Evolutionary conservation across 768 basidiomycete genomes (phyloP), one percentile per base, ranked within the genome.

Genomic region (Mycena belliarum): DNA sequence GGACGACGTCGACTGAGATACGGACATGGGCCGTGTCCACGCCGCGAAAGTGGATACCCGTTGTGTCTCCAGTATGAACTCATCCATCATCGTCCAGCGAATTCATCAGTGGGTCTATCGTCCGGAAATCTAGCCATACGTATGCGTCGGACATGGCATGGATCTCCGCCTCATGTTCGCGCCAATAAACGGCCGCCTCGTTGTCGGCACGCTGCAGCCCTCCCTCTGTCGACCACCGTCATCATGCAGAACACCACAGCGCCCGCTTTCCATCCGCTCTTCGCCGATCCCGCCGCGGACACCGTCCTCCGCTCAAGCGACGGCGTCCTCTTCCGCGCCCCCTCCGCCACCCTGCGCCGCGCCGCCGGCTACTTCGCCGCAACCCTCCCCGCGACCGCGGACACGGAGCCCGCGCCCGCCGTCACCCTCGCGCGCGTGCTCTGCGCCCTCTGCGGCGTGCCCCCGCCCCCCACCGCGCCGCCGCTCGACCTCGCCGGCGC

Each of bases 271-370:
- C 58, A 60, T 43, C 51, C 59, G 3, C 52, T 55, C 20, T 64
- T 60, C 55, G 12, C 7, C 25, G 67, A 51, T 33, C 72, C 76
- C 44, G 72, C 60, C 10, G 70, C 72, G 10, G 74, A 75, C 25
- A 79, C 68, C 23, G 70, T 66, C 41, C 69, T 69, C 53, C 78
- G 75, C 50, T 76, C 70, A 6, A 66, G 64, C 24, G 79, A 63
- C 3, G 74, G 69, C 18, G 75, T 75, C 33, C 79, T 75, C 23
- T 69, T 69, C 16, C 65, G 64, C 12, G 68, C 76, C 8, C 77
- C 76, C 11, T 74, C 66, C 23, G 65, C 65, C 18, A 72, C 72
- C 6, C 56, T 61, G 11, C 58, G 62, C 3, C 32, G 51, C 43
- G 55, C 62, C 16, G 20, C 62, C 3, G 58, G 42, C 10, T 57